Base-by-base conservation (phyloP, 2,329 filamentous ascomycete species). In the Parastagonospora avenae region DNA sequence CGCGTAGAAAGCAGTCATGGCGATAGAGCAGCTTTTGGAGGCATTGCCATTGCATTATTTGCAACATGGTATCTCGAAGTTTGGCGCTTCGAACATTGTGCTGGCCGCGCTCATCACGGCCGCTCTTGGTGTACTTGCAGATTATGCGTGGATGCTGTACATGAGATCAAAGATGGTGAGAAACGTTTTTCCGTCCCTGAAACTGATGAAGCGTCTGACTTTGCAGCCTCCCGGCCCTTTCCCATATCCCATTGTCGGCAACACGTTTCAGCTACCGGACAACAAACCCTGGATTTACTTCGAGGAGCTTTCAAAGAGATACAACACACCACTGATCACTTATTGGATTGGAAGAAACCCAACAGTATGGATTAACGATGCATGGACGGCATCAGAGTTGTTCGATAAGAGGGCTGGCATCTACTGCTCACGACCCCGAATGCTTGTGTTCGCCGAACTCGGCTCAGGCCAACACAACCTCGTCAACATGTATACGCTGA, bases 251-350 rank as follows among this genome's bases (percentile, higher is more conserved):
- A 75, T 85, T 29, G 70, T 84, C 4, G 82, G 82, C 30, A 85
- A 83, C 60, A 84, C 81, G 0, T 82, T 80, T 48, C 77, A 77
- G 53, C 73, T 85, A 4, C 82, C 82, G 1, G 74, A 79, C 19
- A 75, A 73, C 48, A 83, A 84, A 60, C 82, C 82, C 2, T 85
- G 82, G 82, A 75, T 84, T 19, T 81, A 80, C 65, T 83, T 85
- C 55, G 80, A 85, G 46, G 63, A 80, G 55, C 67, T 84, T 0
- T 80, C 82, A 3, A 79, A 80, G 56, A 62, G 71, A 40, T 79
- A 82, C 60, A 67, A 79, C 4, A 72, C 77, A 0, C 78, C 80
- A 0, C 60, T 84, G 6, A 79, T 85, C 41, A 84, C 82, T 0
- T 79, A 82, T 58, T 84, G 82, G 82, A 80, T 83, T 28, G 70